Percentiles rank a stretch among this genome's conserved stretches.
Conservation (phyloP, 768 basidiomycete genomes). For the Pisolithus tinctorius region DNA sequence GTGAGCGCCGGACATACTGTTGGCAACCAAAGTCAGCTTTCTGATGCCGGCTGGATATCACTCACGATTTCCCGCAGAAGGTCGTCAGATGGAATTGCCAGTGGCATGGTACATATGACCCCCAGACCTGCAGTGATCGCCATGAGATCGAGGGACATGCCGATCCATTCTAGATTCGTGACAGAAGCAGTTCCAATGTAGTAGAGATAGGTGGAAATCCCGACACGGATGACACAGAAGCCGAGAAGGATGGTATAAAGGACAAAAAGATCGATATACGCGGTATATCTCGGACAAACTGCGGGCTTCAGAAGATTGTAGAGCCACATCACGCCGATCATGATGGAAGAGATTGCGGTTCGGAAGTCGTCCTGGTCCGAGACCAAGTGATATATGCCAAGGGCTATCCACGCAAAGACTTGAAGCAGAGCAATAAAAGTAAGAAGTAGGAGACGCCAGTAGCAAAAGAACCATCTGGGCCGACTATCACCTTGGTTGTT, state of each 20-base stretch:
- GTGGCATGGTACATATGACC: constrained; percentile 40
- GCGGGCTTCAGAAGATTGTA: constrained; percentile 56
- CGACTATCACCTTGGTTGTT: background rate
- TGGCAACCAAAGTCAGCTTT: background rate
- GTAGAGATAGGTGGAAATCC: constrained; percentile 40
- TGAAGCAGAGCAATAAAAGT: constrained; percentile 50
- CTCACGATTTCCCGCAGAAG: constrained; percentile 53
- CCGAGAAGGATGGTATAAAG: constrained; percentile 47
- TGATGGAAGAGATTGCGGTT: constrained; percentile 34
- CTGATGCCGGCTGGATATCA: background rate
- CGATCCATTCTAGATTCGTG: background rate
- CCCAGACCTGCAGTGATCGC: constrained; percentile 1
- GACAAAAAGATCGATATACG: constrained; percentile 56
- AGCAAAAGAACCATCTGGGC: constrained; percentile 24
- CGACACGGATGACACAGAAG: constrained; percentile 42
- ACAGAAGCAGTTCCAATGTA: constrained; percentile 21
- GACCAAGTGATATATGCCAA: constrained; percentile 46
- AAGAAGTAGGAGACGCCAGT: constrained; percentile 60
- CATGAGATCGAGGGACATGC: background rate
- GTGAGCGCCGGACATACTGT: constrained; percentile 46
- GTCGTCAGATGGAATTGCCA: constrained; percentile 48
- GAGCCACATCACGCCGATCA: constrained; percentile 56
- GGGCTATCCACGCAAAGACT: constrained; percentile 51
- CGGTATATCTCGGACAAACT: constrained; percentile 45
- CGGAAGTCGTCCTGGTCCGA: constrained; percentile 30